These are phyloP conservation scores for Bremia lactucae DNA, from an alignment of 352 stramenopile genomes.

Conservation along the genomic window DNA sequence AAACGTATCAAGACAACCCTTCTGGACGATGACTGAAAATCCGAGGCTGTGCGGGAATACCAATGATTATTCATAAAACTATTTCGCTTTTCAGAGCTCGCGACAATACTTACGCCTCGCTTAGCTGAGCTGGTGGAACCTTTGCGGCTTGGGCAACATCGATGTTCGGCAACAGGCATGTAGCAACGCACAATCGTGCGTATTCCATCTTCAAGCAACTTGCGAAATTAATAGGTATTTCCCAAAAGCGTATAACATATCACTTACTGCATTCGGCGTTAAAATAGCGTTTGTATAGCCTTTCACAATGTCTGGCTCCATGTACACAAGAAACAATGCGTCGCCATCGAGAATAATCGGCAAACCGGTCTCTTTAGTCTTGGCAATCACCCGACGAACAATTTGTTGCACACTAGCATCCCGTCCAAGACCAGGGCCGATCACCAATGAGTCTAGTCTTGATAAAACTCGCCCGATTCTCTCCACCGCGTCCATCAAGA, in stretches of 20 bases:
- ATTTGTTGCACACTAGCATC: conserved; percentile 82
- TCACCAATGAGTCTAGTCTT: conserved; percentile 67
- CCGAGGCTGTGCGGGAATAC: conserved; percentile 37
- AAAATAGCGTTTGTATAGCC: conserved; percentile 79
- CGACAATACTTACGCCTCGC: conserved; percentile 36
- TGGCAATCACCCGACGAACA: conserved; percentile 50
- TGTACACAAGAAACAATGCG: conserved; percentile 84
- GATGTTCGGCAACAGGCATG: conserved; percentile 27
- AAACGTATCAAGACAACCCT: conserved; percentile 69
- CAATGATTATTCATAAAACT: background rate
- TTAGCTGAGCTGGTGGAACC: conserved; percentile 41
- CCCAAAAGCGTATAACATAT: too few species aligned
- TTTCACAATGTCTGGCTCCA: conserved; percentile 49
- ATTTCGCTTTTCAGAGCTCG: background rate
- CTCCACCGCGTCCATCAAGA: conserved; percentile 27
- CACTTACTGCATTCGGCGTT: conserved; percentile 87
- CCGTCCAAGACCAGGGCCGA: conserved; percentile 91
- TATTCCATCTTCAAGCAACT: too few species aligned
- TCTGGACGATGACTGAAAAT: conserved; percentile 76
- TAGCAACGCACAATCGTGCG: conserved; percentile 49
- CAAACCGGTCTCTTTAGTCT: conserved; percentile 54
- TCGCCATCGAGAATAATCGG: conserved; percentile 93
- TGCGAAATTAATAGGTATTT: too few species aligned
- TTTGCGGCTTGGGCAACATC: conserved; percentile 38
- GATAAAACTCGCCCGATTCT: conserved; percentile 47